Evolutionary conservation across 2,329 filamentous ascomycete genomes (phyloP).

Genomic region (Trichoderma hamatum): DNA sequence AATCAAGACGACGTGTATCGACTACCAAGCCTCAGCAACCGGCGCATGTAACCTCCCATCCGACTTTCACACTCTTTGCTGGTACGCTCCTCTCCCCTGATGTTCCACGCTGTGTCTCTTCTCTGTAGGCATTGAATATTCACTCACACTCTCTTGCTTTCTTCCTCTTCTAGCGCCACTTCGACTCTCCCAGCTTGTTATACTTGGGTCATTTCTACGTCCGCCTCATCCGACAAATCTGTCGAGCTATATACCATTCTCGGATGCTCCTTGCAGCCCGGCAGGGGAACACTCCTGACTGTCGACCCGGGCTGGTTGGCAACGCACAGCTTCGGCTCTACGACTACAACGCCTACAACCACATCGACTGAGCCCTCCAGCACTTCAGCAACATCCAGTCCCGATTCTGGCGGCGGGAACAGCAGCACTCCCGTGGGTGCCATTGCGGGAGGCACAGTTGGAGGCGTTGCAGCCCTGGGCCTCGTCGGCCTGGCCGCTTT

Average conservation of each 20-base stretch:
- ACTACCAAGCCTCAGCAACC: constrained; percentile 34
- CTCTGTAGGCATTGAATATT: no score
- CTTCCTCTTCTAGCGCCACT: constrained; percentile 25
- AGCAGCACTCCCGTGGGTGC: constrained; percentile 45
- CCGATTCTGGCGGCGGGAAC: constrained; percentile 33
- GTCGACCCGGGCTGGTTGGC: constrained; percentile 36
- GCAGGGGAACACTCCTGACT: constrained; percentile 36
- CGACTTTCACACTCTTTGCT: constrained; percentile 43
- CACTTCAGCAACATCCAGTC: constrained; percentile 16
- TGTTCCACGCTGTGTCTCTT: background rate
- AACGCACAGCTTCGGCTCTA: constrained; percentile 30
- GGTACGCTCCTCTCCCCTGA: constrained; percentile 33
- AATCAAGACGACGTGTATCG: constrained; percentile 41
- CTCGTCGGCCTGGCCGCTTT: constrained; percentile 49
- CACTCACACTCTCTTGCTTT: constrained; percentile 24
- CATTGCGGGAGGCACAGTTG: constrained; percentile 52
- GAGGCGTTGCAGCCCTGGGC: constrained; percentile 47
- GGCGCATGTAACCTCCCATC: constrained; percentile 35
- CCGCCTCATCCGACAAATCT: constrained; percentile 21
- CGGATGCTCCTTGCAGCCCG: constrained; percentile 34
- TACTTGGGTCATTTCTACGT: constrained; percentile 37
- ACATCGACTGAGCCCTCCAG: background rate
- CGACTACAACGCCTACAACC: constrained; percentile 9
- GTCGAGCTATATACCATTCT: constrained; percentile 34
- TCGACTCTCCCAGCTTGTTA: constrained; percentile 32